Evolutionary conservation across 2,329 filamentous ascomycete genomes (phyloP), one percentile per base, ranked within the genome.

Genomic region (Verticillium tricorpus): DNA sequence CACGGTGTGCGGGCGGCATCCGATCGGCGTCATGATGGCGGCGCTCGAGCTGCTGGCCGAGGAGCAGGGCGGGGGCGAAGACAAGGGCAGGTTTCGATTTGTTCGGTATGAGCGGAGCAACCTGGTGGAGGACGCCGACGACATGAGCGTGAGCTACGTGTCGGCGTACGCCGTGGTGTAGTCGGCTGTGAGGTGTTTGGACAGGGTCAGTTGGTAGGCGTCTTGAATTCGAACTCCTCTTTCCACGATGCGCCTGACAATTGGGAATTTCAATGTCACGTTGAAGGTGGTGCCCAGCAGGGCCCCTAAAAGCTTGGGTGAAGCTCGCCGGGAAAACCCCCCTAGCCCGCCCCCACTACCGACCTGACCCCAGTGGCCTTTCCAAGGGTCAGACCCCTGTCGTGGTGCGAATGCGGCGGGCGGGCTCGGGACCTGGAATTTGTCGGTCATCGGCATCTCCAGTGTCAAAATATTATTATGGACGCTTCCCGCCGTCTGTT

Each of bases 81-180:
- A 73, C n/a, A 68, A 76, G 32, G 82, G 78, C 67, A 81, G 73
- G 59, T 96, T 98, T 75, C 86, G 84, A 68, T 92, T 98, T 69
- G 82, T 97, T 61, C 82, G 90, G 69, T 99, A 99, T 74, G 89
- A 97, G 72, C 85, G 93, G 63, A 99, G 94, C 76, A 88, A 86
- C 63, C 78, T 96, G 73, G 90, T 90, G 3, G 80, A 84, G 66
- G 80, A 81, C 34, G 80, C 89, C 1, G 74, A 72, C 17, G 92
- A 97, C 66, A 95, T 88, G 67, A 97, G 93, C 68, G 95, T 99
- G 59, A 97, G 93, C 77, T 99, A 99, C 75, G 93, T 91, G 3
- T 94, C 93, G 72, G 95, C 93, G 3, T 96, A 95, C 80, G 92
- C 93, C 9, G 81, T 93, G 17, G 71, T 93, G 19, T 52, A 52